Percentiles rank a stretch among this genome's conserved stretches.
These are phyloP conservation scores for Arachnomyces sp. DNA, from an alignment of 2,329 filamentous ascomycete genomes.

Conservation along the genomic window DNA sequence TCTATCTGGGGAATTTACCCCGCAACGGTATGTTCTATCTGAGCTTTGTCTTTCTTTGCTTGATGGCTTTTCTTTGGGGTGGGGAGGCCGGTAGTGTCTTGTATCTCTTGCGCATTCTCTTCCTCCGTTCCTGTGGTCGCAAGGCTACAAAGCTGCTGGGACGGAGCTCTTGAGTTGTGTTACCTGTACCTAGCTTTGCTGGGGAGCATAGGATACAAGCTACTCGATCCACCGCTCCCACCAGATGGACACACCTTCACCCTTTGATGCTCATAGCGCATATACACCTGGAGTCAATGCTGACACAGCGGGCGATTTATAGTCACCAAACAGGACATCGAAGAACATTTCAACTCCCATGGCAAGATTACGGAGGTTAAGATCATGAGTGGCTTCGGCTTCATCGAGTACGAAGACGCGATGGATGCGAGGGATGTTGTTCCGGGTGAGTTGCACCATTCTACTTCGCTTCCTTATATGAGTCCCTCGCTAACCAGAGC, in stretches of 20 bases:
- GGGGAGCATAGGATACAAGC: too few relatives aligned
- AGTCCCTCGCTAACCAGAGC: neutral
- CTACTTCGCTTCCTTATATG: constrained; percentile 11
- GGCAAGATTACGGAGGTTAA: constrained; percentile 99
- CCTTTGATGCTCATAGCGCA: constrained; percentile 16
- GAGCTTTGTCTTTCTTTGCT: constrained; percentile 13
- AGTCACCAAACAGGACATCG: constrained; percentile 96
- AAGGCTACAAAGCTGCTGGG: too few relatives aligned
- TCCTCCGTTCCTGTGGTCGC: too few relatives aligned
- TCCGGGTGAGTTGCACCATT: constrained; percentile 60
- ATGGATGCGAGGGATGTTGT: constrained; percentile 98
- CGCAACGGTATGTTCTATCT: constrained; percentile 78
- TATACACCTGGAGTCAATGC: constrained; percentile 16
- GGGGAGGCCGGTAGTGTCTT: too few relatives aligned
- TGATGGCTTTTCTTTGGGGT: too few relatives aligned
- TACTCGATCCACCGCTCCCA: too few relatives aligned
- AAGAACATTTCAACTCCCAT: constrained; percentile 90
- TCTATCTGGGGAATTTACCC: constrained; percentile 96
- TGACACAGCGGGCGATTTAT: constrained; percentile 31
- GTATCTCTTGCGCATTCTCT: too few relatives aligned
- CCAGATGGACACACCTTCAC: too few relatives aligned
- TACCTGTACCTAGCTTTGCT: too few relatives aligned
- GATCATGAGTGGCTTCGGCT: constrained; percentile 99
- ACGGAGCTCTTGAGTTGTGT: too few relatives aligned
- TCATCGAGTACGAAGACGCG: constrained; percentile 98